Evolutionary conservation across 148 eudicot genomes (phyloP).

Genomic region (Gaultheria prostrata): DNA sequence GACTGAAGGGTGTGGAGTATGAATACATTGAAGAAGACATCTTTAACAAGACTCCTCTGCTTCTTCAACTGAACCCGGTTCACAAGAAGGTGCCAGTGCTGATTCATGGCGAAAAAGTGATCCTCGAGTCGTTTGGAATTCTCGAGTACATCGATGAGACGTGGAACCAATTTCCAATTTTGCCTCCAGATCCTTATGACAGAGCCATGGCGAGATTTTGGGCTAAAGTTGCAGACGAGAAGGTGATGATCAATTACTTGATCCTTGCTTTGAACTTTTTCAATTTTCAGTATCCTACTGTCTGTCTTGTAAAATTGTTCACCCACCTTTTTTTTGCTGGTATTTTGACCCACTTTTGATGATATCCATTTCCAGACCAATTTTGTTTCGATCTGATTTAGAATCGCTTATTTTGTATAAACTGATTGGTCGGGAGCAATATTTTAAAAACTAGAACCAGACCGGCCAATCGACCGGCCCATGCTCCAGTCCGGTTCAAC

Average conservation of each 20-base stretch:
- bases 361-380: too few species aligned
- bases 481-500: too few species aligned
- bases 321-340: too few species aligned
- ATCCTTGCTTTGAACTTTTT: background rate
- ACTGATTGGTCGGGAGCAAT: too few species aligned
- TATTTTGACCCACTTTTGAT: too few species aligned
- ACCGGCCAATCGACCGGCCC: too few species aligned
- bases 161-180: constrained; percentile 17
- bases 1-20: constrained; percentile 22
- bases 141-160: constrained; percentile 32
- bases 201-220: constrained; percentile 18
- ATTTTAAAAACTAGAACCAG: too few species aligned
- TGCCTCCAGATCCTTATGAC: constrained; percentile 26
- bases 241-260: constrained; percentile 14
- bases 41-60: constrained; percentile 21
- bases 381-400: too few species aligned
- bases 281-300: too few species aligned
- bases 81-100: constrained; percentile 23
- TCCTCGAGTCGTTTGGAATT: constrained; percentile 19
- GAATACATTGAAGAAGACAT: constrained; percentile 30
- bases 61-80: constrained; percentile 18
- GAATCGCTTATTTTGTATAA: too few species aligned
- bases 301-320: too few species aligned
- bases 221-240: constrained; percentile 19
- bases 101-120: constrained; percentile 18